Evolutionary conservation across 1,284 basidiomycete genomes (phyloP), one percentile per base, ranked within the genome.

Genomic region (Trichosporon inkin): DNA sequence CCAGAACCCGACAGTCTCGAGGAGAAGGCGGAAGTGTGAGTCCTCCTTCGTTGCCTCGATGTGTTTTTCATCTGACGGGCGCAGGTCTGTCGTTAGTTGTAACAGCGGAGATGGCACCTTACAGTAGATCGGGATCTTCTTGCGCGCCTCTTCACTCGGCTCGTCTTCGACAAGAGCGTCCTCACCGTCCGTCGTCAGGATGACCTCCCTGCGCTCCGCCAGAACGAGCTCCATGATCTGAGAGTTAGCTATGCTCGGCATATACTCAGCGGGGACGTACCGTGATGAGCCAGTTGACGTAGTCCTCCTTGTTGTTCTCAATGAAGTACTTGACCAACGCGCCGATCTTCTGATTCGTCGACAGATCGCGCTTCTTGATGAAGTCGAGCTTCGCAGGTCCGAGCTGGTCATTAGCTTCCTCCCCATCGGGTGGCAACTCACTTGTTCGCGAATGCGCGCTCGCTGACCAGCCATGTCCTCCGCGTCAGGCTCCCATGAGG

Each of bases 341-440:
- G 7, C 89, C 92, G 57, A 97, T 81, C 75, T 95, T 86, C 72
- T 95, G 88, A 68, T 86, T 91, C 86, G 88, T 89, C n/a, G 88
- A 85, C 75, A 80, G 65, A 28, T 71, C 69, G 57, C 88, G 88
- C 11, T 90, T 91, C 68, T 90, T 89, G 80, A 90, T 89, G 63
- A 95, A 86, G 66, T 86, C 82, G 37, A 96, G 83, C 58, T 95
- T 92, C 74, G 83, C 71, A 0, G 75, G 68, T 35, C 57, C 77
- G 81, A 61, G 77, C 76, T 41, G 71, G 68, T 4, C 5, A 52
- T 62, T 22, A 62, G 57, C 28, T 3, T n/a, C n/a, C n/a, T n/a
- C 28, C 28, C 10, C 41, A 7, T 14, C n/a, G 11, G 10, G 10
- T 58, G 38, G 38, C 6, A 44, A 11, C 69, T 58, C 52, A 76